Evolutionary conservation across 352 stramenopile genomes (phyloP).

Genomic region (Phytophthora cajani): DNA sequence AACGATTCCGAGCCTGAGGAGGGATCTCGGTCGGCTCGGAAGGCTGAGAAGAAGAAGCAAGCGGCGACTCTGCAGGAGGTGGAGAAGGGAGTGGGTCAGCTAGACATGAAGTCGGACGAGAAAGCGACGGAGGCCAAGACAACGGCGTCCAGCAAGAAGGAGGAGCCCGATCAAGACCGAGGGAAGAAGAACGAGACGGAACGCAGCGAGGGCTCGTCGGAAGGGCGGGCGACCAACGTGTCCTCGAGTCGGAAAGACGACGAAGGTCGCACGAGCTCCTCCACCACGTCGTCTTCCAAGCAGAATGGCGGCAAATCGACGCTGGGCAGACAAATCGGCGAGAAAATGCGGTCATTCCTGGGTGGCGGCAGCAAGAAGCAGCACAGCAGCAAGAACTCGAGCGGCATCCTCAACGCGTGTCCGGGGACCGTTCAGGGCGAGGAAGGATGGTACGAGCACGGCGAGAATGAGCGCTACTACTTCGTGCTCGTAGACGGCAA

Average conservation of each 20-base stretch:
- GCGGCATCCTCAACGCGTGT: constrained; percentile 84
- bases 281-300: constrained; percentile 27
- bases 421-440: constrained; percentile 80
- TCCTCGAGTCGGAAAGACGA: constrained; percentile 62
- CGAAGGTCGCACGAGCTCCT: constrained; percentile 51
- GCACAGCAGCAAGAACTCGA: constrained; percentile 65
- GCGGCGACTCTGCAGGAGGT: constrained; percentile 21
- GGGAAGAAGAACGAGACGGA: constrained; percentile 34
- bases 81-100: constrained; percentile 46
- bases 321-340: constrained; percentile 79
- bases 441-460: constrained; percentile 90
- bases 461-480: constrained; percentile 89
- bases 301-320: constrained; percentile 45
- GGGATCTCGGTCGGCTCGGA: constrained; percentile 34
- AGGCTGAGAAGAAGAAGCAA: constrained; percentile 40
- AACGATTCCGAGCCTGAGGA: constrained; percentile 42
- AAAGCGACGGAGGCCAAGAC: constrained; percentile 19
- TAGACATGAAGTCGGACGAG: constrained; percentile 46
- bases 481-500: constrained; percentile 84
- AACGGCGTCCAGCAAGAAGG: constrained; percentile 20
- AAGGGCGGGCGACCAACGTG: constrained; percentile 25
- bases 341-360: constrained; percentile 84
- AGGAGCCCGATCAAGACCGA: constrained; percentile 24
- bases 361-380: constrained; percentile 76
- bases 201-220: constrained; percentile 33